Evolutionary conservation across 306 rosid genomes (phyloP).

Genomic region (Ceratonia siliqua): DNA sequence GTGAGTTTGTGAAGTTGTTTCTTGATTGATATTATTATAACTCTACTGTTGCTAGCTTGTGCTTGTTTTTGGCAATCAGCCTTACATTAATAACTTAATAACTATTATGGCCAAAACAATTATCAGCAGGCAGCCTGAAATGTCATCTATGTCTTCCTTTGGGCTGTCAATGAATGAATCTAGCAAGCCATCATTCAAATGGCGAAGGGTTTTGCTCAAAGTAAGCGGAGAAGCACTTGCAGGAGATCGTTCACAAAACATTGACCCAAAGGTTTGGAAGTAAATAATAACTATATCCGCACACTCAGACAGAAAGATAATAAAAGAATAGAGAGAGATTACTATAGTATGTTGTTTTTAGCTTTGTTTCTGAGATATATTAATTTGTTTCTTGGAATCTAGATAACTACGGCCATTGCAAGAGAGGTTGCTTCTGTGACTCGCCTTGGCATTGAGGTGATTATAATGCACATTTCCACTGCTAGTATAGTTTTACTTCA

Average conservation of each 20-base stretch:
- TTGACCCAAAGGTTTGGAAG: conserved; percentile 84
- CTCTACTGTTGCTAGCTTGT: not conserved
- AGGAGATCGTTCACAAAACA: conserved; percentile 78
- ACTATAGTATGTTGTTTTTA: conserved; percentile 13
- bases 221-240: conserved; percentile 99
- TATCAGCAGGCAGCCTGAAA: conserved; percentile 49
- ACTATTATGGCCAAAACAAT: not conserved
- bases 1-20: not conserved
- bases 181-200: conserved; percentile 54
- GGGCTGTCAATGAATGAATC: conserved; percentile 61
- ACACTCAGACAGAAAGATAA: not conserved
- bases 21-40: not conserved
- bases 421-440: conserved; percentile 95
- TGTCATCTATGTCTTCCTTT: conserved; percentile 55
- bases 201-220: conserved; percentile 96
- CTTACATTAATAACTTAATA: conserved; percentile 1
- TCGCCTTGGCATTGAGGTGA: conserved; percentile 96
- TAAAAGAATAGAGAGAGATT: not conserved
- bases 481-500: not conserved
- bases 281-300: not conserved
- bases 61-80: not conserved
- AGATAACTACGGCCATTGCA: conserved; percentile 93
- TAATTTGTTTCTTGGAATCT: conserved; percentile 14
- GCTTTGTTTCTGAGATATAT: conserved; percentile 12
- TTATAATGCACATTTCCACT: conserved; percentile 1